Conservation (phyloP, 768 basidiomycete species). For the Termitomyces sp. region DNA sequence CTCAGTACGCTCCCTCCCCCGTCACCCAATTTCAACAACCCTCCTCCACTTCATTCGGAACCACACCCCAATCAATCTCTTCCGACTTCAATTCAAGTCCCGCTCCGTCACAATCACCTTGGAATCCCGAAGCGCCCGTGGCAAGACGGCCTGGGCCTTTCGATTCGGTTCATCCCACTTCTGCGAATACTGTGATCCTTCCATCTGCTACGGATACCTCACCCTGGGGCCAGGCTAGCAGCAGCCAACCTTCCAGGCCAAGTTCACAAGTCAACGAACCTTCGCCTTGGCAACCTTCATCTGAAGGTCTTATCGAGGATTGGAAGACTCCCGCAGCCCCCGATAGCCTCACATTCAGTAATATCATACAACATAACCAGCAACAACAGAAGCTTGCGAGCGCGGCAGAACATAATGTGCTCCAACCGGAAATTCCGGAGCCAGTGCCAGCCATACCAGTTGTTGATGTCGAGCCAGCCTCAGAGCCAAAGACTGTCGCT, state of each 20-base stretch:
- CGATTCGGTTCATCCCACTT: slow-evolving; percentile 40
- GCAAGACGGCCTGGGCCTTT: slow-evolving; percentile 37
- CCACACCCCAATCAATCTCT: slow-evolving; percentile 15
- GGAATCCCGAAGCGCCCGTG: slow-evolving; percentile 28
- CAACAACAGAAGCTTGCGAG: slow-evolving; percentile 38
- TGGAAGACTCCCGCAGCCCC: slow-evolving; percentile 42
- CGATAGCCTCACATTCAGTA: slow-evolving; percentile 53
- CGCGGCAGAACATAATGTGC: slow-evolving; percentile 2
- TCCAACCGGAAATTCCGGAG: slow-evolving; percentile 11
- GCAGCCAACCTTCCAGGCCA: slow-evolving; percentile 20
- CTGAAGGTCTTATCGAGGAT: slow-evolving; percentile 42
- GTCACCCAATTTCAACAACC: slow-evolving; percentile 9
- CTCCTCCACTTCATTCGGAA: slow-evolving; percentile 8
- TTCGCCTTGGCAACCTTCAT: slow-evolving; percentile 55
- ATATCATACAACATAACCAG: slow-evolving; percentile 57
- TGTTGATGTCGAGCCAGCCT: slow-evolving; percentile 9
- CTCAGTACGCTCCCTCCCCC: slow-evolving; percentile 13
- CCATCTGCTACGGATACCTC: slow-evolving; percentile 23
- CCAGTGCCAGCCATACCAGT: slow-evolving; percentile 7
- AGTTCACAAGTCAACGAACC: slow-evolving; percentile 33
- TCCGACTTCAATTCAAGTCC: slow-evolving; percentile 14
- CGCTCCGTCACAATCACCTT: slow-evolving; percentile 29
- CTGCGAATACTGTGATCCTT: slow-evolving; percentile 29
- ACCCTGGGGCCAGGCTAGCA: slow-evolving; percentile 33
- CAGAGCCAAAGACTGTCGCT: slow-evolving; percentile 17